Conservation (phyloP, 768 basidiomycete genomes). For the Boletus edulis region DNA sequence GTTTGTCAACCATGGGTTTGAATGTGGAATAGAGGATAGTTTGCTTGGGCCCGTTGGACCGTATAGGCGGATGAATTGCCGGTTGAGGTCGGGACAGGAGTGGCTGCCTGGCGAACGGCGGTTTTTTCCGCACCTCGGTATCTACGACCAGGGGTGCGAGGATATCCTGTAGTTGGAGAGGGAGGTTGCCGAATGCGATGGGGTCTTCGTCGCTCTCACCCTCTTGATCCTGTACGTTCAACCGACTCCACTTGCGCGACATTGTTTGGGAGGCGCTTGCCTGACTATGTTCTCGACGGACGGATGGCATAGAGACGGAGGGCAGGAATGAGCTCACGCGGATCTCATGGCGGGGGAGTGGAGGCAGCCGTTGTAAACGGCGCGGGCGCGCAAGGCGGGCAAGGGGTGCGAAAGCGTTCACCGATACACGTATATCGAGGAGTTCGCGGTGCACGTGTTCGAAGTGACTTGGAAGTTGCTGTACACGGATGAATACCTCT, state of each 20-base stretch:
- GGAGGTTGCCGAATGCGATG: conserved; percentile 26
- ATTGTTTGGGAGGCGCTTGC: conserved; percentile 11
- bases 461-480: conserved; percentile 26
- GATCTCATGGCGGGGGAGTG: conserved; percentile 5
- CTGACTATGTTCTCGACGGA: conserved; percentile 9
- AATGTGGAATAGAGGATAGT: conserved; percentile 23
- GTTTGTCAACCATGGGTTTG: conserved; percentile 20
- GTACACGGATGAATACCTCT: conserved; percentile 22
- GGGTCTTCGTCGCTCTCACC: conserved; percentile 6
- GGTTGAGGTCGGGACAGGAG: conserved; percentile 27
- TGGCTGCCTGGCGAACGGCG: background rate
- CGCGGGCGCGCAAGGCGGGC: conserved; percentile 18
- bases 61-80: conserved; percentile 13
- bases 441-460: conserved; percentile 21
- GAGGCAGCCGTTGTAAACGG: conserved; percentile 16
- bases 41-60: conserved; percentile 9
- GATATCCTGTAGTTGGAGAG: background rate
- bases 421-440: conserved; percentile 6
- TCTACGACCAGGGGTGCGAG: background rate
- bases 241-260: conserved; percentile 33
- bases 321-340: background rate
- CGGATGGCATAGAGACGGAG: conserved; percentile 11
- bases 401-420: conserved; percentile 17
- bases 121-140: conserved; percentile 14
- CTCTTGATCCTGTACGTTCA: conserved; percentile 25